Conservation (phyloP, 371 early-diverging fungal species). For the Rhizopus microsporus region DNA sequence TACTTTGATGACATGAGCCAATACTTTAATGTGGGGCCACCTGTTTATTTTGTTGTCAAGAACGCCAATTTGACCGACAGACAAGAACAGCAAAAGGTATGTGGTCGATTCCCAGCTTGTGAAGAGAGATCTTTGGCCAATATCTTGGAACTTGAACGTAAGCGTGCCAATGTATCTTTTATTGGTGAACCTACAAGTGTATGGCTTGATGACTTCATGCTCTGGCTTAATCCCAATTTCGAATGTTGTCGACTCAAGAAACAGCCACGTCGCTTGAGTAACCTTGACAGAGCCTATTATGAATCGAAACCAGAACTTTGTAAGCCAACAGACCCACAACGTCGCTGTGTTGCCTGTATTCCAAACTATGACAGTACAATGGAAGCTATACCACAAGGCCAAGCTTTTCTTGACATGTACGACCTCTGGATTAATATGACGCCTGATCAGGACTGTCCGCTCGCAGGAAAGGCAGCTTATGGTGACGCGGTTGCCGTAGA, state of each 20-base stretch:
- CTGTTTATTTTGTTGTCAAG: constrained; percentile 76
- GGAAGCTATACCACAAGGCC: constrained; percentile 61
- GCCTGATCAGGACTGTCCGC: constrained; percentile 67
- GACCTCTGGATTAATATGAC: constrained; percentile 57
- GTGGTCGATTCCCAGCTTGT: constrained; percentile 68
- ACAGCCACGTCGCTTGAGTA: constrained; percentile 11
- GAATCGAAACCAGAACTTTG: constrained; percentile 39
- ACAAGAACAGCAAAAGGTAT: constrained; percentile 57
- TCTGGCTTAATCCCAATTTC: constrained; percentile 66
- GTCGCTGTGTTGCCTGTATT: constrained; percentile 58
- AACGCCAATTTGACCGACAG: constrained; percentile 54
- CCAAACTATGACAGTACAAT: constrained; percentile 62
- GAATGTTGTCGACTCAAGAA: constrained; percentile 62
- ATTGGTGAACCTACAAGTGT: constrained; percentile 71
- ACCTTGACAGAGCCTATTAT: constrained; percentile 12
- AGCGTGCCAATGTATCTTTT: constrained; percentile 61
- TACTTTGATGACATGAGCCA: constrained; percentile 71
- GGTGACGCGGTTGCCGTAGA: constrained; percentile 57
- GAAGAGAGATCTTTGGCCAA: constrained; percentile 60
- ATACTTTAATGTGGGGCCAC: constrained; percentile 74
- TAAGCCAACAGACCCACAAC: constrained; percentile 56
- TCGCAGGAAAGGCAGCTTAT: constrained; percentile 76
- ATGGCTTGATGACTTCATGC: constrained; percentile 76
- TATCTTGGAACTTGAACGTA: constrained; percentile 70
- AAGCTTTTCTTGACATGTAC: constrained; percentile 58